Evolutionary conservation across 2,329 filamentous ascomycete species (phyloP), one percentile per base, ranked within the genome.

Genomic region (Penicillium expansum): DNA sequence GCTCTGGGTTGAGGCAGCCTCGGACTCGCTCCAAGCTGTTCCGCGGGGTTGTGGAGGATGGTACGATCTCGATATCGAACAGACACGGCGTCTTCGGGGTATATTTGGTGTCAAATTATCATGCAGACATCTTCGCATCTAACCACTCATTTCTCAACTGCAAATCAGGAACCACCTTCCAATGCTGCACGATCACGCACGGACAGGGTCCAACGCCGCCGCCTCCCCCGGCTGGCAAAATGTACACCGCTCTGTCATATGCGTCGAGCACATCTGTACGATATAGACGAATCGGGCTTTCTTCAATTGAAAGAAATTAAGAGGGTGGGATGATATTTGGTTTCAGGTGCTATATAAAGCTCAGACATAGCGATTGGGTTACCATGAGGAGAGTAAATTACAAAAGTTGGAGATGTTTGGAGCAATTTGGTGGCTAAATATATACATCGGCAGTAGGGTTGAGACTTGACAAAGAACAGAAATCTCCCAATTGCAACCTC

Each of bases 161-260:
- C 33, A 47, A 52, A 33, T 22, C 32, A 52, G 35, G 13, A 56
- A 45, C 52, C 29, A 51, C 54, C 47, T 30, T 52, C 35, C 41
- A 52, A 20, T 33, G 24, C 51, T 55, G 27, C 33, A 39, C 20
- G 24, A 48, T 41, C 48, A 39, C 29, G 52, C 52, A 55, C 52
- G 22, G 54, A 52, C 54, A 56, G 53, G 41, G 48, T 48, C 54
- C 48, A 52, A 32, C 29, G 42, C 54, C 53, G 44, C 43, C 44
- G 38, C 52, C 43, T 53, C 51, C 30, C 43, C 35, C 13, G 20
- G 32, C 16, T 27, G 54, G 54, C 54, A 56, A 37, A 56, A 56
- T 41, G 20, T 39, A 52, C 54, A 56, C 54, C 54, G 54, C 54
- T 41, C 44, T 22, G 16, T 20, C 18, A 16, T 44, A 10, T 4